phyloP scores from a whole-genome alignment of 2,329 filamentous ascomycete species.

The Claviceps sp. region DNA sequence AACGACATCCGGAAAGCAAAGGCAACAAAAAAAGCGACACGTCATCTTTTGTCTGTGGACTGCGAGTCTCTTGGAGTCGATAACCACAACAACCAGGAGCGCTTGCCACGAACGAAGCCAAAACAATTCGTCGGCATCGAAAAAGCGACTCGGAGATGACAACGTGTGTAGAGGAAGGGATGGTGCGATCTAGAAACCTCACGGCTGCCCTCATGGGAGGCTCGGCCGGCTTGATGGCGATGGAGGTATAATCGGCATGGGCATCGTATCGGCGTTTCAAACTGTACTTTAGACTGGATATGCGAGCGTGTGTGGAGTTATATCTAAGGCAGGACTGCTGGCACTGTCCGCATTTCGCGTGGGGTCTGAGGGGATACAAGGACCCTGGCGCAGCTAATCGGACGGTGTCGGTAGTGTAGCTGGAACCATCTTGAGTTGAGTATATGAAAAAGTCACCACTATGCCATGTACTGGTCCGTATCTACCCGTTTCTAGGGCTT shows the following conservation, averaged over 20 bases:
- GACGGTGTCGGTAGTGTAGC: not conserved
- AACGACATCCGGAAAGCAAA: not conserved
- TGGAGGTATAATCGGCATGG: conserved; percentile 9
- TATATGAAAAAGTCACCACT: not conserved
- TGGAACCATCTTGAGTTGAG: not conserved
- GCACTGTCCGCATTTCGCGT: not conserved
- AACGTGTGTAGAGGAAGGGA: too few species aligned
- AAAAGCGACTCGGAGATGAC: not conserved
- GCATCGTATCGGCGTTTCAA: conserved; percentile 21
- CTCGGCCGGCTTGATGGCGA: conserved; percentile 4
- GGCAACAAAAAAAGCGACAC: not conserved
- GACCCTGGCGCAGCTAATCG: not conserved
- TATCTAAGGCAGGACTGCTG: not conserved
- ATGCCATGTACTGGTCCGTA: not conserved
- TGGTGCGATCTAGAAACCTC: not conserved
- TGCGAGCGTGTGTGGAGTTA: not conserved
- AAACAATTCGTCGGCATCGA: not conserved
- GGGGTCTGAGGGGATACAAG: not conserved
- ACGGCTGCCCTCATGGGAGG: not conserved
- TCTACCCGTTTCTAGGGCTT: not conserved
- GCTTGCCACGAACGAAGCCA: not conserved
- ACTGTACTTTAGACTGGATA: conserved; percentile 17
- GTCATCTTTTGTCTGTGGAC: not conserved
- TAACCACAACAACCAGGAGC: not conserved
- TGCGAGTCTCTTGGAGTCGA: not conserved